These are phyloP conservation scores for Balakata baccata DNA, from an alignment of 345 rosid genomes.

Conservation along the genomic window DNA sequence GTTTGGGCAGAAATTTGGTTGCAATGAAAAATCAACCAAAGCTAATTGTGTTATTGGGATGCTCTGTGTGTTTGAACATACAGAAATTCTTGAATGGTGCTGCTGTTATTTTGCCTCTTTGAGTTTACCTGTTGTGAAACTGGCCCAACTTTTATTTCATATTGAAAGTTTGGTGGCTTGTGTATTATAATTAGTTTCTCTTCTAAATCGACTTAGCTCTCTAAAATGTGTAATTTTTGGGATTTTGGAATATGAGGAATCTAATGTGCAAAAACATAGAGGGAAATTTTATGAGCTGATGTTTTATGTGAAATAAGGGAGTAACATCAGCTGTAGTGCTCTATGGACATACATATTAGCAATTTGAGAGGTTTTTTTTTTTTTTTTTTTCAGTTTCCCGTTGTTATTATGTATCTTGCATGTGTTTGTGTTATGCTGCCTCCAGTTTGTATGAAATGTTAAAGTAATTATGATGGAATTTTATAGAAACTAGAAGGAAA, in stretches of 20 bases:
- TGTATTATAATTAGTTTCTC: neutral
- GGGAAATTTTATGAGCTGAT: neutral
- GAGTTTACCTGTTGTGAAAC: neutral
- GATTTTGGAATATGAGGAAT: neutral
- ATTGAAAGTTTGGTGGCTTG: neutral
- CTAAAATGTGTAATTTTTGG: neutral
- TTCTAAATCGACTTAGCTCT: neutral
- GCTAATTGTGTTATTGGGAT: slow-evolving; percentile 3
- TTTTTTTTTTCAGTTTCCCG: neutral
- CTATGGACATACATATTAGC: neutral
- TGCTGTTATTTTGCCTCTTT: neutral
- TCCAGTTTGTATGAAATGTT: neutral
- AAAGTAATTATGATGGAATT: neutral
- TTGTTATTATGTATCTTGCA: neutral
- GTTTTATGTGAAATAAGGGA: neutral
- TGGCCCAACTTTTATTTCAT: neutral
- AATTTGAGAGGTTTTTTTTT: neutral
- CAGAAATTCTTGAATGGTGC: neutral
- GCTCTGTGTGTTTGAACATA: slow-evolving; percentile 4
- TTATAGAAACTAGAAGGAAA: too few species aligned
- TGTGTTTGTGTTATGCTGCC: neutral
- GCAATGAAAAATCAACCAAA: slow-evolving; percentile 6
- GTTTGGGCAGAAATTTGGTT: neutral
- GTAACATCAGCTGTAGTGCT: neutral
- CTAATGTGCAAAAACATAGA: neutral